These are phyloP conservation scores for Linaria vulgaris DNA, from an alignment of 257 asterid genomes.

Conservation along the genomic window DNA sequence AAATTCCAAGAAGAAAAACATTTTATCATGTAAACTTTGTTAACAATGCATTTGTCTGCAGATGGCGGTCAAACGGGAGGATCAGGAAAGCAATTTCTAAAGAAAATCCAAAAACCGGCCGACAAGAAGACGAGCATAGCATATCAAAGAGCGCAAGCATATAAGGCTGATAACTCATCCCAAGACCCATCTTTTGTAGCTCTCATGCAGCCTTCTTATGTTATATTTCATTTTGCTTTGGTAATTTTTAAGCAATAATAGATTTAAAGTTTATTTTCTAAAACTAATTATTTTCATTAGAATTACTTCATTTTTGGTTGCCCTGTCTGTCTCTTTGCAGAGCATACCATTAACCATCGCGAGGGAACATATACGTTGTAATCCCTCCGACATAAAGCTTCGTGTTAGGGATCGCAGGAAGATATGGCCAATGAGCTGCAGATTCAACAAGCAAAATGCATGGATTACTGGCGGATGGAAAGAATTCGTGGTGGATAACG, in stretches of 20 bases:
- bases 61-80: neutral
- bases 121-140: neutral
- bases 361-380: conserved; percentile 11
- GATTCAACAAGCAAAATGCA: neutral
- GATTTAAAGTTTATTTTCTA: neutral
- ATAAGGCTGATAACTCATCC: neutral
- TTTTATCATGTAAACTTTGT: too few relatives aligned
- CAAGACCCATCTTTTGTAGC: conserved; percentile 15
- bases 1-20: too few relatives aligned
- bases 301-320: neutral
- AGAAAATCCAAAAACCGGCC: neutral
- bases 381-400: neutral
- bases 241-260: conserved; percentile 1
- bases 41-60: too few relatives aligned
- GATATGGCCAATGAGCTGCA: conserved; percentile 16
- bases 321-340: conserved; percentile 12
- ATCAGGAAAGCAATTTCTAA: neutral
- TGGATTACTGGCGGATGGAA: conserved; percentile 19
- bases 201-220: conserved; percentile 20
- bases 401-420: conserved; percentile 2
- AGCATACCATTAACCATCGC: conserved; percentile 8
- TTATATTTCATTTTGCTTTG: neutral
- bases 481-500: conserved; percentile 23
- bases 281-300: neutral
- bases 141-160: conserved; percentile 23